Percentiles rank a stretch among this genome's conserved stretches.
phyloP scores from a whole-genome alignment of 2,329 filamentous ascomycete species.

The Sclerotinia borealis region DNA sequence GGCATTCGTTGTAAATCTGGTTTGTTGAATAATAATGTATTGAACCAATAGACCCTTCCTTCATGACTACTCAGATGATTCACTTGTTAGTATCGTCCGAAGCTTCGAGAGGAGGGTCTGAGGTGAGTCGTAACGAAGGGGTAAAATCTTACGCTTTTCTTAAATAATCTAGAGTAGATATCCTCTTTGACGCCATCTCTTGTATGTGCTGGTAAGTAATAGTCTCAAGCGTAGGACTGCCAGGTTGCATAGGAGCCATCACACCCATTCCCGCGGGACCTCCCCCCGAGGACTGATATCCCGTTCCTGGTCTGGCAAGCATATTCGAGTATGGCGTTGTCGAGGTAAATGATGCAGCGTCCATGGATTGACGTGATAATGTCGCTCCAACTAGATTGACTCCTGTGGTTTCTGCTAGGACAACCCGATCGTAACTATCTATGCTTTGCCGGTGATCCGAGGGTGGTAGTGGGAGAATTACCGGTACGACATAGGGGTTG shows the following conservation, averaged over 20 bases:
- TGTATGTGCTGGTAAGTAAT: slow-evolving; percentile 59
- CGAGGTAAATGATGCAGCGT: slow-evolving; percentile 22
- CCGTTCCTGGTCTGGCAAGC: slow-evolving; percentile 28
- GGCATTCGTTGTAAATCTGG: slow-evolving; percentile 74
- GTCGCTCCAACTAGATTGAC: slow-evolving; percentile 6
- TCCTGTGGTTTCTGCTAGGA: slow-evolving; percentile 16
- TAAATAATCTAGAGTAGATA: slow-evolving; percentile 88
- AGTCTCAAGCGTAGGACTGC: slow-evolving; percentile 32
- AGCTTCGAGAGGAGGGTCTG: background rate
- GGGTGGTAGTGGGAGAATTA: background rate
- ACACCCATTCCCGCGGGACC: slow-evolving; percentile 17
- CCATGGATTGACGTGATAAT: background rate
- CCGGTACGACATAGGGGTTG: slow-evolving; percentile 16
- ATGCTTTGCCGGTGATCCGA: slow-evolving; percentile 4
- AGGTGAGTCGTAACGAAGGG: background rate
- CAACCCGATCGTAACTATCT: slow-evolving; percentile 22
- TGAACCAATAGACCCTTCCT: slow-evolving; percentile 96
- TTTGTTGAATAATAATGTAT: slow-evolving; percentile 87
- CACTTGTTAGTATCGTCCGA: background rate
- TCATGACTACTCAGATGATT: slow-evolving; percentile 61
- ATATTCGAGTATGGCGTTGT: slow-evolving; percentile 29
- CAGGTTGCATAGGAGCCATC: slow-evolving; percentile 21
- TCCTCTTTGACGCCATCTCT: slow-evolving; percentile 83
- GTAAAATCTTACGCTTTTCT: slow-evolving; percentile 71
- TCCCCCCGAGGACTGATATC: slow-evolving; percentile 21